Percentiles rank a stretch among this genome's conserved stretches.
Conservation (phyloP, 1,284 basidiomycete genomes). For the Ceratobasidium sp. region DNA sequence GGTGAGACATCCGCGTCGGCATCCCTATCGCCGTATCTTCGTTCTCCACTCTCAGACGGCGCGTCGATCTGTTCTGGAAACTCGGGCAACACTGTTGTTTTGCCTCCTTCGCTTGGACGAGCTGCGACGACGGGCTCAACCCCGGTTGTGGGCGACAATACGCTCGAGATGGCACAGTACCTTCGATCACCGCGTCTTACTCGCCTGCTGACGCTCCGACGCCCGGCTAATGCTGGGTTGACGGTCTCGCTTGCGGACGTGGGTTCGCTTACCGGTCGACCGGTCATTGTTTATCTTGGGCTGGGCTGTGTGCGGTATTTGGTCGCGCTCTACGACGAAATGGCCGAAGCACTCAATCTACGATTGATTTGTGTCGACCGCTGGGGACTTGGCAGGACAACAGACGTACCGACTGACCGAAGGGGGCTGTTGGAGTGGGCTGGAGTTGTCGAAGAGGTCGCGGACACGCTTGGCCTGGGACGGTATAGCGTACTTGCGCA, state of each 20-base stretch:
- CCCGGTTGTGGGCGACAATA: constrained; percentile 23
- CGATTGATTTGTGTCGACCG: constrained; percentile 94
- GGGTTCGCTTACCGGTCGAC: constrained; percentile 80
- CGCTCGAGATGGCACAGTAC: constrained; percentile 73
- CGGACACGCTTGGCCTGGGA: constrained; percentile 80
- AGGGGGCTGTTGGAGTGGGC: constrained; percentile 90
- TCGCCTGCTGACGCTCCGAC: constrained; percentile 77
- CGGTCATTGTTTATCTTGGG: constrained; percentile 90
- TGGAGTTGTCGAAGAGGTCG: constrained; percentile 85
- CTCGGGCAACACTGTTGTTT: constrained; percentile 28
- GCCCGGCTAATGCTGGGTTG: constrained; percentile 76
- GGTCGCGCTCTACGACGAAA: constrained; percentile 94
- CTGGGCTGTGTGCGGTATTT: constrained; percentile 93
- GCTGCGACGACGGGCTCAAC: not conserved
- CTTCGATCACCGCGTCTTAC: constrained; percentile 86
- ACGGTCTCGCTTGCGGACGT: constrained; percentile 94
- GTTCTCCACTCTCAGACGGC: constrained; percentile 25
- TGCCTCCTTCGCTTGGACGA: constrained; percentile 1
- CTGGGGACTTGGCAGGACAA: constrained; percentile 91
- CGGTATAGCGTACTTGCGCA: constrained; percentile 92
- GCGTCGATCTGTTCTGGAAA: constrained; percentile 33
- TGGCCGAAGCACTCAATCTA: constrained; percentile 86
- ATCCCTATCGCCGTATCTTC: constrained; percentile 12
- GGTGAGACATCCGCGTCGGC: not conserved
- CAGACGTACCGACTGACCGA: constrained; percentile 71